phyloP scores from a whole-genome alignment of 2,329 filamentous ascomycete genomes.

The Rosellinia necatrix region DNA sequence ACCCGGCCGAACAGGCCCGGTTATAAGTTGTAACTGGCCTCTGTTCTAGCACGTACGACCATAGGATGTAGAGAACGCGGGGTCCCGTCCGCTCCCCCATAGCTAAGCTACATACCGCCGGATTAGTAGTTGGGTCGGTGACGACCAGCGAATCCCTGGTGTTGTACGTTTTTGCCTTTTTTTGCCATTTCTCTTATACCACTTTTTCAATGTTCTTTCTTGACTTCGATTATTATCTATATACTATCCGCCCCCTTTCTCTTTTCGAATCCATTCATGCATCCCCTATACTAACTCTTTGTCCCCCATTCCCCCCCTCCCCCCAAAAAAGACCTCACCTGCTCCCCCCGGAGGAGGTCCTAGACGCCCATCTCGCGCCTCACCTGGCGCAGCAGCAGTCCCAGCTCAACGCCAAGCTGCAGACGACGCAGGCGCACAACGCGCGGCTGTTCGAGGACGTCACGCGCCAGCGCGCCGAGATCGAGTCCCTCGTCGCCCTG shows the following conservation, averaged over 20 bases:
- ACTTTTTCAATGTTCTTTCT: not conserved
- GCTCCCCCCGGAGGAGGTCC: constrained; percentile 56
- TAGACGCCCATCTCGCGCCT: constrained; percentile 60
- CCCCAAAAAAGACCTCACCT: constrained; percentile 62
- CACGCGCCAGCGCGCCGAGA: constrained; percentile 58
- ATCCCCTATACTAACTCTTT: constrained; percentile 2
- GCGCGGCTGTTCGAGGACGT: constrained; percentile 57
- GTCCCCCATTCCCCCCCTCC: too few relatives aligned
- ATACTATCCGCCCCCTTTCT: not conserved
- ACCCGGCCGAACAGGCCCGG: too few relatives aligned
- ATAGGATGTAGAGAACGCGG: constrained; percentile 39
- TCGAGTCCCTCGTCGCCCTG: constrained; percentile 53
- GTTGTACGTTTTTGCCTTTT: constrained; percentile 40
- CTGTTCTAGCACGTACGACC: constrained; percentile 36
- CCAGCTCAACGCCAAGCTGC: constrained; percentile 61
- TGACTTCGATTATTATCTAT: not conserved
- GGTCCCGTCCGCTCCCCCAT: constrained; percentile 43
- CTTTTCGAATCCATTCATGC: not conserved
- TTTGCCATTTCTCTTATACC: not conserved
- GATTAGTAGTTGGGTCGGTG: constrained; percentile 43
- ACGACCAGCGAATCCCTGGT: constrained; percentile 43
- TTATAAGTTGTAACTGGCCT: constrained; percentile 29
- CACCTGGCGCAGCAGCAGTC: constrained; percentile 58
- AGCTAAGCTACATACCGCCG: constrained; percentile 40
- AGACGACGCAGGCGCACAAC: constrained; percentile 62